These are phyloP conservation scores for Straminergon stramineum DNA, from an alignment of 225 moss, liverwort and hornwort species.

Conservation along the genomic window DNA sequence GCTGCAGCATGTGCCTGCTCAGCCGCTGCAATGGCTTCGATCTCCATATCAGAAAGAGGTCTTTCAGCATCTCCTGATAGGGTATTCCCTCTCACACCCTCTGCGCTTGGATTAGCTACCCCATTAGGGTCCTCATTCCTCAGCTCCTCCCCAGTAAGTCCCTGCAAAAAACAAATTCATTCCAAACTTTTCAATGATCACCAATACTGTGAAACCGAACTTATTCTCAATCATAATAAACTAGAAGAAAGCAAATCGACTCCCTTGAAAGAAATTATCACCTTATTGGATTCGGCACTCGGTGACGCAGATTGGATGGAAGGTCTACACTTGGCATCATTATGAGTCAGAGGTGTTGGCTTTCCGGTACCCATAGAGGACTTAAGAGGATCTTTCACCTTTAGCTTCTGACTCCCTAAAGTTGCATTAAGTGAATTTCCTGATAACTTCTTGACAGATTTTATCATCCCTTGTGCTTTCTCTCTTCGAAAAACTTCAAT, in stretches of 20 bases:
- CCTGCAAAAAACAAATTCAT: slow-evolving; percentile 1
- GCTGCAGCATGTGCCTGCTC: slow-evolving; percentile 60
- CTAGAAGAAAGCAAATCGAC: not conserved
- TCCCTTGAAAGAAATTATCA: not conserved
- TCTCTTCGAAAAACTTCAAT: slow-evolving; percentile 54
- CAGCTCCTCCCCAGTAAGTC: slow-evolving; percentile 19
- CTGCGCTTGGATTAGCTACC: not conserved
- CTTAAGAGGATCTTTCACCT: slow-evolving; percentile 27
- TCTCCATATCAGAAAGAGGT: slow-evolving; percentile 39
- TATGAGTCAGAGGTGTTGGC: not conserved
- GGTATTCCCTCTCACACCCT: slow-evolving; percentile 6
- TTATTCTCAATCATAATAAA: not conserved
- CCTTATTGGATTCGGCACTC: slow-evolving; percentile 16
- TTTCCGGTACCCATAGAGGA: slow-evolving; percentile 5
- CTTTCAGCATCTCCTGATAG: slow-evolving; percentile 13
- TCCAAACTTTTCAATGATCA: not conserved
- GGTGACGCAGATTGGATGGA: slow-evolving; percentile 22
- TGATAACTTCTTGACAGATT: slow-evolving; percentile 19
- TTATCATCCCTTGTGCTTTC: slow-evolving; percentile 41
- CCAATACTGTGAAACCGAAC: not conserved
- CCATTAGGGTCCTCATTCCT: not conserved
- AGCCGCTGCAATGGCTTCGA: slow-evolving; percentile 45
- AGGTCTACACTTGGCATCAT: slow-evolving; percentile 17
- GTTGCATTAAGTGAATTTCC: slow-evolving; percentile 23
- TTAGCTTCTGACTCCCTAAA: slow-evolving; percentile 12